Evolutionary conservation across 164 flowering plant genomes (phyloP).

Genomic region (Dillenia suffruticosa): DNA sequence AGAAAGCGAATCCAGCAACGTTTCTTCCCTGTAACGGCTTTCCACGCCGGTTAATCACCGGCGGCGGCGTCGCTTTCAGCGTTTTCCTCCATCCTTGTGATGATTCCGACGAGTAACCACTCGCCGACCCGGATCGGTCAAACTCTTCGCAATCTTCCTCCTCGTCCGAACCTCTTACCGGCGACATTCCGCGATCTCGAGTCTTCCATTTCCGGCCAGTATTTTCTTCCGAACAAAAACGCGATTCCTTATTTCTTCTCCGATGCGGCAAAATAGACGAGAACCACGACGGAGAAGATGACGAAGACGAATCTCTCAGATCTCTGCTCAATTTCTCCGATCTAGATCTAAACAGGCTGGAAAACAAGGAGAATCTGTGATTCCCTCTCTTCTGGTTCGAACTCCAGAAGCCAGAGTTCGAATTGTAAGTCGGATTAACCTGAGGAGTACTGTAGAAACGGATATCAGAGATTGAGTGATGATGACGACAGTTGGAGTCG

Average conservation of each 20-base stretch:
- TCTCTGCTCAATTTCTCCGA: slow-evolving; percentile 19
- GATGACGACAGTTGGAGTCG: slow-evolving; percentile 14
- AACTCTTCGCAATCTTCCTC: slow-evolving; percentile 19
- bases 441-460: slow-evolving; percentile 65
- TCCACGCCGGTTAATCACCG: slow-evolving; percentile 13
- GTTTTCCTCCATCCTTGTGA: slow-evolving; percentile 37
- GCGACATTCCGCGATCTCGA: slow-evolving; percentile 81
- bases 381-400: slow-evolving; percentile 16
- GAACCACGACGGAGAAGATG: slow-evolving; percentile 34
- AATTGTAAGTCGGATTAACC: slow-evolving; percentile 36
- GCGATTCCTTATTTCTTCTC: slow-evolving; percentile 3
- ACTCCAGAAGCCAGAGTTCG: not conserved
- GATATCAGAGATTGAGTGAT: slow-evolving; percentile 26
- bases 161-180: slow-evolving; percentile 28
- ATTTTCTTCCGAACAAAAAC: not conserved
- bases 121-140: slow-evolving; percentile 26
- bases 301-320: slow-evolving; percentile 4
- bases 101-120: slow-evolving; percentile 46
- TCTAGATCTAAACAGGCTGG: slow-evolving; percentile 43
- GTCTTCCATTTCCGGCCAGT: slow-evolving; percentile 16
- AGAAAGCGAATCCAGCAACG: slow-evolving; percentile 57
- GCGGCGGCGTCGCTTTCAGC: slow-evolving; percentile 20
- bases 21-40: slow-evolving; percentile 22
- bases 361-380: slow-evolving; percentile 21
- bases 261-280: slow-evolving; percentile 24